phyloP scores from a whole-genome alignment of 371 early-diverging fungal genomes.

The Smittium culicis region DNA sequence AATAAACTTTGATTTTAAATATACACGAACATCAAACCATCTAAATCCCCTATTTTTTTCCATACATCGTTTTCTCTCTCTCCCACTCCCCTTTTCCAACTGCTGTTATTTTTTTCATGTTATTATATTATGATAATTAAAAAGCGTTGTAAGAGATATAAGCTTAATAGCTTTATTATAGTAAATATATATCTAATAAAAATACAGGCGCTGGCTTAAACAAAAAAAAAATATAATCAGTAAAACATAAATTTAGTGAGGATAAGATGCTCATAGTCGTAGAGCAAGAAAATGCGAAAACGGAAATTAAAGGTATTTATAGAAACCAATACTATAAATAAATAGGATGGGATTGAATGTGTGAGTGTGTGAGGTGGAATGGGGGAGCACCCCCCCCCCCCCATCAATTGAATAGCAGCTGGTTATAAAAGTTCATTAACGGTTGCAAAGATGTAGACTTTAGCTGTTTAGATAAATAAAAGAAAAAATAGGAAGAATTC shows the following conservation, averaged over 20 bases:
- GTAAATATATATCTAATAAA: not conserved
- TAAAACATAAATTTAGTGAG: not conserved
- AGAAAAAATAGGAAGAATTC: not conserved
- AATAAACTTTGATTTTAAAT: not conserved
- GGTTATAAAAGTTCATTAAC: no score
- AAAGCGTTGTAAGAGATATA: no score
- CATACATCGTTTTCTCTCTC: not conserved
- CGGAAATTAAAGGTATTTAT: constrained; percentile 1
- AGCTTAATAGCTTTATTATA: not conserved
- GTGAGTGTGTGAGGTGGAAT: no score
- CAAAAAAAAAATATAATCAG: constrained; percentile 2
- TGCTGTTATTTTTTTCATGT: not conserved
- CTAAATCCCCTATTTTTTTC: not conserved
- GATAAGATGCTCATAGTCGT: not conserved
- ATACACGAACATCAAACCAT: not conserved
- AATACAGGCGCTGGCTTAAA: not conserved
- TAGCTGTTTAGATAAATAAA: not conserved
- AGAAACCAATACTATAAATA: not conserved
- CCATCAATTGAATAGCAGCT: not conserved
- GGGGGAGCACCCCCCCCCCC: no score
- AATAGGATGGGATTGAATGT: no score
- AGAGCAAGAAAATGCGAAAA: not conserved
- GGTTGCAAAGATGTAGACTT: not conserved
- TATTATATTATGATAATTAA: no score
- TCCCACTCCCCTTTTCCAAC: not conserved